Evolutionary conservation across 169 alveolate species (phyloP), one percentile per base, ranked within the genome.

Genomic region (Babesia caballi): DNA sequence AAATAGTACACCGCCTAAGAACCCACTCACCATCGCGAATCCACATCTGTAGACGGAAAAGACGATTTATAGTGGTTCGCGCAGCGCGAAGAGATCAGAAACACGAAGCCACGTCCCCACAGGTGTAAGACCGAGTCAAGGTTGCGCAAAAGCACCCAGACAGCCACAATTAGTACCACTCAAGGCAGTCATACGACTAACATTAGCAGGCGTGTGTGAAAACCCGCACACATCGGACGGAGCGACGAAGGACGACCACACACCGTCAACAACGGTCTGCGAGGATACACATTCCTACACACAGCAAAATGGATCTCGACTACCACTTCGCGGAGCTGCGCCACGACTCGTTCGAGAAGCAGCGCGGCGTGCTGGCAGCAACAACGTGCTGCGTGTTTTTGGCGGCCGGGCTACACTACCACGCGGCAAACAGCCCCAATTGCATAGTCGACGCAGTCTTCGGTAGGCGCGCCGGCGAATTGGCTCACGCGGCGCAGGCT

Each of bases 51-150:
- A 41, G 9, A 8, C 30, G 4, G 12, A 60, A 23, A 70, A 28
- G 54, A 4, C 11, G 21, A 25, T 28, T 61, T 28, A 38, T 7
- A 41, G 32, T 38, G 30, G 11, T 9, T 58, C 54, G 12, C 4
- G 32, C 12, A 47, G 52, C 50, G 3, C 32, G 15, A 2, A 3
- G 33, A 28, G 11, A 17, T 27, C n/a, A 8, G 23, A 67, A 67
- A 19, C 41, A n/a, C 44, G 57, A n/a, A 14, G n/a, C 21, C 68
- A 27, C 57, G 47, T 53, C 25, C 78, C 68, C 78, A 57, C 69
- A 54, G 59, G 47, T 28, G 23, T 2, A 0, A 17, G 57, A 2
- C 41, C 11, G 9, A 15, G 15, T 19, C 41, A 35, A 27, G 32
- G 32, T 35, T n/a, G 14, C 69, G 36, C 8, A 59, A 8, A 12